Evolutionary conservation across 805 yeast species (phyloP).

Genomic region (Candida gorgasii): DNA sequence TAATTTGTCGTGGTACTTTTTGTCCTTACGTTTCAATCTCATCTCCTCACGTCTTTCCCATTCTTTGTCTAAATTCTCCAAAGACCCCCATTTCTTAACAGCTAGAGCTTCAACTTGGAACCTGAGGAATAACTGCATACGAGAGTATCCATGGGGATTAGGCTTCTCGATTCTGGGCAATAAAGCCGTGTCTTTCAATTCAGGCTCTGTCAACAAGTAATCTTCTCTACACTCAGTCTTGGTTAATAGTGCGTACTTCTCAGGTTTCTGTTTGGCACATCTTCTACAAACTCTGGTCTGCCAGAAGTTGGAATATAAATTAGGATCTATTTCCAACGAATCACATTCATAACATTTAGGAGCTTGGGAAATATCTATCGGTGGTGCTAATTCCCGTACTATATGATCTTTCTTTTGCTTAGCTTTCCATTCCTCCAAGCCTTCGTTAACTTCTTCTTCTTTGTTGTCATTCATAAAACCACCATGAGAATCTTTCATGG

Average conservation of each 20-base stretch:
- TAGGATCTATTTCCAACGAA: conserved; percentile 76
- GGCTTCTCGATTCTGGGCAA: conserved; percentile 83
- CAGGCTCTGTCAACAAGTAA: conserved; percentile 91
- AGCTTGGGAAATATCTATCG: conserved; percentile 67
- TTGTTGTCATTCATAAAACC: conserved; percentile 60
- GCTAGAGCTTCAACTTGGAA: conserved; percentile 94
- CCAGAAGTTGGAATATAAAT: conserved; percentile 65
- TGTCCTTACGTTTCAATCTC: conserved; percentile 72
- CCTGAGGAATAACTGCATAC: conserved; percentile 90
- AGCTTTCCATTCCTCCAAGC: conserved; percentile 50
- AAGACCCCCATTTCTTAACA: conserved; percentile 91
- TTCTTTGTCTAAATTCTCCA: conserved; percentile 86
- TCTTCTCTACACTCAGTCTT: conserved; percentile 95
- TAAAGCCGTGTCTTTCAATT: conserved; percentile 66
- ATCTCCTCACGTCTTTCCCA: conserved; percentile 81
- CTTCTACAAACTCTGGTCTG: conserved; percentile 72
- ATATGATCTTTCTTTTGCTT: conserved; percentile 40
- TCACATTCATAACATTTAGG: conserved; percentile 85
- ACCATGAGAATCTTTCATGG: conserved; percentile 86
- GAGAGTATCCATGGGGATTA: conserved; percentile 89
- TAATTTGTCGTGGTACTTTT: conserved; percentile 73
- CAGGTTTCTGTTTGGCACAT: conserved; percentile 74
- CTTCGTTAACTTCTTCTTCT: conserved; percentile 15
- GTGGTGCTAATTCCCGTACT: conserved; percentile 64
- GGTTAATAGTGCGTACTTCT: conserved; percentile 86